Conservation (phyloP, 2,329 filamentous ascomycete species). For the Tolypocladium sp. region DNA sequence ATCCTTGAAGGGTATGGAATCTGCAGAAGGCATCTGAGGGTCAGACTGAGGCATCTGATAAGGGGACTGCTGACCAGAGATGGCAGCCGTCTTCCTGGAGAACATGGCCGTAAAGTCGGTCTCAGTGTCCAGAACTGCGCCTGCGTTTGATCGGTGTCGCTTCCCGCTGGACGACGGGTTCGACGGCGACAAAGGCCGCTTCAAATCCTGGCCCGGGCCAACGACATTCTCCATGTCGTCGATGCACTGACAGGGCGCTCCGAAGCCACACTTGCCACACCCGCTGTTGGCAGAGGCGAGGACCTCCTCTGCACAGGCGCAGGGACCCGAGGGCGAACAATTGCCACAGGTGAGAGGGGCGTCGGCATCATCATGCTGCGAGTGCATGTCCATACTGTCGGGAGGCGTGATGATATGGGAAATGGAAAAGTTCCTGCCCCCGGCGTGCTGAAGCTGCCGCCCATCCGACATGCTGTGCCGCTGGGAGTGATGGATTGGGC, state of each 20-base stretch:
- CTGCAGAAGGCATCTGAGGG: slow-evolving; percentile 23
- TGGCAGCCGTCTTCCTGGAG: slow-evolving; percentile 28
- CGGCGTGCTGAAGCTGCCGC: slow-evolving; percentile 13
- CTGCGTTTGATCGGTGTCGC: slow-evolving; percentile 34
- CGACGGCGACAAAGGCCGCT: slow-evolving; percentile 40
- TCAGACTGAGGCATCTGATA: slow-evolving; percentile 2
- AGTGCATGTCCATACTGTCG: slow-evolving; percentile 26
- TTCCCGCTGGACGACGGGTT: slow-evolving; percentile 40
- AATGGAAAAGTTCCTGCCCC: slow-evolving; percentile 39
- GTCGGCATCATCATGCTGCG: slow-evolving; percentile 16
- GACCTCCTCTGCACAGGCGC: slow-evolving; percentile 51
- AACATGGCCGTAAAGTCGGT: slow-evolving; percentile 67
- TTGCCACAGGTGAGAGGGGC: slow-evolving; percentile 42
- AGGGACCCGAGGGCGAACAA: slow-evolving; percentile 42
- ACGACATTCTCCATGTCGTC: slow-evolving; percentile 47
- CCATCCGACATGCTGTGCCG: slow-evolving; percentile 18
- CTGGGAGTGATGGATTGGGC: slow-evolving; percentile 13
- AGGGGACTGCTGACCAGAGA: neutral
- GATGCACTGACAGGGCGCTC: slow-evolving; percentile 55
- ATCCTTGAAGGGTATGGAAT: slow-evolving; percentile 45
- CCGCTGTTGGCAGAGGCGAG: slow-evolving; percentile 44
- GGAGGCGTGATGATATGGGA: slow-evolving; percentile 49
- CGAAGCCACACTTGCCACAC: slow-evolving; percentile 58
- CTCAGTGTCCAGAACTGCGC: slow-evolving; percentile 48
- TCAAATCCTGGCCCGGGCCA: slow-evolving; percentile 28